These are phyloP conservation scores for Phialemoniopsis sp. DNA, from an alignment of 2,329 filamentous ascomycete genomes.

Conservation along the genomic window DNA sequence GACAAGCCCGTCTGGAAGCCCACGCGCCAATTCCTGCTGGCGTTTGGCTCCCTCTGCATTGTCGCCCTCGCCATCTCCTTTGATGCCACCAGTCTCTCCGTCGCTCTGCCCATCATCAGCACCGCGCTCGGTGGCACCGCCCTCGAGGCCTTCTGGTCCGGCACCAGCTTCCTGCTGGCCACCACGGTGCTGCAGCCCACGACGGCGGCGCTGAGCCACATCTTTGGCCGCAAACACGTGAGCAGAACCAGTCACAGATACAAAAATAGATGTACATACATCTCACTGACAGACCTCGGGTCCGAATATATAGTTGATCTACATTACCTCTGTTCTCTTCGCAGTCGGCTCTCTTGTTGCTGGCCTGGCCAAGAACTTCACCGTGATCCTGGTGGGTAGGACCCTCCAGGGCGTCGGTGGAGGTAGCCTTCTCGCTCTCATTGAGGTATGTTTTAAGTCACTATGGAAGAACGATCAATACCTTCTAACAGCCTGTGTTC, in stretches of 20 bases:
- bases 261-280: too few species aligned
- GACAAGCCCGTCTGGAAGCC: constrained; percentile 22
- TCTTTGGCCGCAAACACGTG: constrained; percentile 26
- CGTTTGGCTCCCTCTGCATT: constrained; percentile 46
- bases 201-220: constrained; percentile 25
- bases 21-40: constrained; percentile 34
- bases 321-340: constrained; percentile 24
- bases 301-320: constrained; percentile 14
- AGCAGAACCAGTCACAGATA: constrained; percentile 1
- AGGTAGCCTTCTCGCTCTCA: constrained; percentile 42
- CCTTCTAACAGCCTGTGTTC: neutral
- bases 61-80: constrained; percentile 60
- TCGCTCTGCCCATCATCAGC: constrained; percentile 54
- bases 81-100: constrained; percentile 62
- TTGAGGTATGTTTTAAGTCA: constrained; percentile 18
- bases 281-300: too few species aligned
- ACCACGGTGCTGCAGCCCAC: constrained; percentile 55
- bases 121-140: constrained; percentile 44
- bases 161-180: constrained; percentile 65
- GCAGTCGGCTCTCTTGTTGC: constrained; percentile 33
- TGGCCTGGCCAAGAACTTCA: constrained; percentile 34
- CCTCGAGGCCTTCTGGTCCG: constrained; percentile 66
- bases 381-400: constrained; percentile 41
- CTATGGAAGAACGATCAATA: too few species aligned
- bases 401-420: constrained; percentile 47